Conservation (phyloP, 257 asterid species). For the Agastache rugosa region DNA sequence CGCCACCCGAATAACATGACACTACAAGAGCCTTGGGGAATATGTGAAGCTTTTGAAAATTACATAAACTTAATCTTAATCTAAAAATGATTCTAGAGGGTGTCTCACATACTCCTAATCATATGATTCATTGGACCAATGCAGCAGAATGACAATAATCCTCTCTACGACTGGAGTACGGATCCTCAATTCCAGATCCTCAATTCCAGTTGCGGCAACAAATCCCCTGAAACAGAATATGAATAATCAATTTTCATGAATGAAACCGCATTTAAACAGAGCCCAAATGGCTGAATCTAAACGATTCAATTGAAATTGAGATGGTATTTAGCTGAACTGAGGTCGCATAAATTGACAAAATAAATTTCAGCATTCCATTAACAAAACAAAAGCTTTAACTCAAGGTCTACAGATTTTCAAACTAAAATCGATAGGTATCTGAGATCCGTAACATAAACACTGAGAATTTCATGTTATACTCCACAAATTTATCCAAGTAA, state of each 20-base stretch:
- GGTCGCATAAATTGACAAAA: neutral
- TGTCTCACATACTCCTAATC: constrained; percentile 22
- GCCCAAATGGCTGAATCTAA: neutral
- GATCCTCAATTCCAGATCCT: constrained; percentile 16
- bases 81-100: constrained; percentile 44
- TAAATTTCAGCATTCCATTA: neutral
- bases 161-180: neutral
- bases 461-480: neutral
- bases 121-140: constrained; percentile 17
- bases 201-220: constrained; percentile 27
- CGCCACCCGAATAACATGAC: constrained; percentile 33
- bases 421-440: neutral
- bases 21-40: constrained; percentile 39
- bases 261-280: neutral
- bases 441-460: neutral
- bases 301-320: neutral
- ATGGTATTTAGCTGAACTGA: neutral
- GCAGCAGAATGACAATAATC: no score
- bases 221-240: constrained; percentile 32
- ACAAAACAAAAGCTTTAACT: neutral
- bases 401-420: neutral
- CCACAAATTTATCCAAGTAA: no score
- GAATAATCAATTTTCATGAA: constrained; percentile 10
- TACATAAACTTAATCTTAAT: constrained; percentile 24
- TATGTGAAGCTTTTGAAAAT: constrained; percentile 38